A percentile compares a stretch with the other conserved stretches of the same genome.
Conservation (phyloP, 2,329 filamentous ascomycete species). For the Apiospora kogelbergensis region DNA sequence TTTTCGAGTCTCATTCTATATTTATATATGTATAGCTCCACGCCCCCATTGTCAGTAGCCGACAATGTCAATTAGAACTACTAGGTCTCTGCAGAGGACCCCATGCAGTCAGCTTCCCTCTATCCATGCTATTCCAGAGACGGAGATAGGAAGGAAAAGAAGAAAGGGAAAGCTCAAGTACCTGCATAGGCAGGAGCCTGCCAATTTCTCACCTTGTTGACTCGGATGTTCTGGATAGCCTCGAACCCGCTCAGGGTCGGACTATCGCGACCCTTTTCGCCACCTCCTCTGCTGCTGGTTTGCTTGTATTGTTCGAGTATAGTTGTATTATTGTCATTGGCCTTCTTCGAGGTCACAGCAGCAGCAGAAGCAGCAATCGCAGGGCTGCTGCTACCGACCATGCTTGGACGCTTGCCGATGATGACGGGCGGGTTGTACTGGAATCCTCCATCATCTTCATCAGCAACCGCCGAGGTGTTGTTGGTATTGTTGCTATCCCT, state of each 20-base stretch:
- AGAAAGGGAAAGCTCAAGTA: background rate
- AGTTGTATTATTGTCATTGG: background rate
- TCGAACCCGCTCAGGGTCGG: slow-evolving; percentile 22
- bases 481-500: slow-evolving; percentile 20
- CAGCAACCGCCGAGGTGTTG: background rate
- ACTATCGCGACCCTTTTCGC: slow-evolving; percentile 15
- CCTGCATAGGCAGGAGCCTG: background rate
- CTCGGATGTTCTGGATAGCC: slow-evolving; percentile 27
- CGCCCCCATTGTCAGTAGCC: background rate
- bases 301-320: background rate
- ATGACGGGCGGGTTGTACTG: background rate
- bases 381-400: too few relatives aligned
- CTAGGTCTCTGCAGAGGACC: background rate
- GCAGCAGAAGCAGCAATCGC: background rate
- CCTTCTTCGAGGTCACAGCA: background rate
- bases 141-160: background rate
- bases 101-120: background rate
- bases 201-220: slow-evolving; percentile 31
- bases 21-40: too few relatives aligned
- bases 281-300: slow-evolving; percentile 15
- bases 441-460: slow-evolving; percentile 9
- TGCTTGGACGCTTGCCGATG: background rate
- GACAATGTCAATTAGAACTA: background rate
- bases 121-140: background rate
- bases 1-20: too few relatives aligned